Base-by-base conservation (phyloP, 345 rosid species). In the Leavenworthia alabamica region DNA sequence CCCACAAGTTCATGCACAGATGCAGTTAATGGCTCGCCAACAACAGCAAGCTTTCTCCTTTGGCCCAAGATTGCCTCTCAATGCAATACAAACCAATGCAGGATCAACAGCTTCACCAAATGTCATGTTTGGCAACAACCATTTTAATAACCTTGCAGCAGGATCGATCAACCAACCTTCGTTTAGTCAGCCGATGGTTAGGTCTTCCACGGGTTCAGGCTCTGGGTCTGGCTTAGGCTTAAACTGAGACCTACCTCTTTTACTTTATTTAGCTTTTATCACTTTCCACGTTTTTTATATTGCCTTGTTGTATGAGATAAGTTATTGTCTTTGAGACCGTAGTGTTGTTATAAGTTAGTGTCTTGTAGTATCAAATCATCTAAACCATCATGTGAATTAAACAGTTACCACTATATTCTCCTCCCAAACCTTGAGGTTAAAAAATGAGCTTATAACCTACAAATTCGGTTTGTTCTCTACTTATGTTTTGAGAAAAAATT, bases 11-110 rank as follows among this genome's bases (percentile, higher is more conserved):
- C 88, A 83, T 60, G 81, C 96, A 37, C 91, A 82, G 51, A 80
- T 89, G 91, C 82, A 86, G 35, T 89, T 81, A 76, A 75, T 84
- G 85, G 86, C 88, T 58, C 85, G 87, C 56, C 96, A 77, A 49
- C 72, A 67, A 29, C 92, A 75, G 41, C 56, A 73, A 10, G 80
- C 85, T 74, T 89, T 89, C 66, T 71, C 89, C 0, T 50, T 80
- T 66, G 98, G 95, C 19, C 88, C 86, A 2, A 83, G 97, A 75
- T 76, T 85, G 52, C 96, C 98, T 24, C 71, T 81, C 3, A 54
- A 83, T 4, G 81, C 93, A 1, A 77, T 92, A 66, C 96, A 89
- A 57, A 66, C 76, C 2, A 72, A 66, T 12, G 76, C 88, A 43
- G 83, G 89, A 26, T 71, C 86, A 8, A 78, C 95, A 2, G 71